These are phyloP conservation scores for Teratosphaeria gauchensis DNA, from an alignment of 2,329 filamentous ascomycete species.

Conservation along the genomic window DNA sequence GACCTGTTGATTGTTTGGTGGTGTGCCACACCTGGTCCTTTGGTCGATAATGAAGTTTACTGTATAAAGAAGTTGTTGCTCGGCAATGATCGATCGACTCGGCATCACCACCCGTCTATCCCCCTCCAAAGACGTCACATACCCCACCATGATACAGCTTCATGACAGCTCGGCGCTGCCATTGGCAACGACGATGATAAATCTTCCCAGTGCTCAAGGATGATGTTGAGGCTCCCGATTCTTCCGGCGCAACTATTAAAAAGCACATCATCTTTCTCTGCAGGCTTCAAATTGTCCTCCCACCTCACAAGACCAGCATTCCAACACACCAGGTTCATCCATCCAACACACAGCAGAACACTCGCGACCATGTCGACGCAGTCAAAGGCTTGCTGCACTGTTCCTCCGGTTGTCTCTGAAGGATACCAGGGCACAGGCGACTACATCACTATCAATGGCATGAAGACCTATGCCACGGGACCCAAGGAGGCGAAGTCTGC, in stretches of 20 bases:
- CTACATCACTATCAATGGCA: constrained; percentile 48
- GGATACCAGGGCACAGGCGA: constrained; percentile 49
- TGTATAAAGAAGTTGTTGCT: not conserved
- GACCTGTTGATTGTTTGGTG: too few relatives aligned
- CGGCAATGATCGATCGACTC: not conserved
- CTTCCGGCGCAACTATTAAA: not conserved
- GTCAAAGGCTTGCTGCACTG: constrained; percentile 37
- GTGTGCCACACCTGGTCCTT: too few relatives aligned
- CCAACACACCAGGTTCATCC: not conserved
- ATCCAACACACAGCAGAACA: not conserved
- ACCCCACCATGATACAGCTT: not conserved
- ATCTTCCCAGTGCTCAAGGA: not conserved
- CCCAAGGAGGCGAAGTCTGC: constrained; percentile 43
- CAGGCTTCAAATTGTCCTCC: not conserved
- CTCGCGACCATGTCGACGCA: constrained; percentile 22
- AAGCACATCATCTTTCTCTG: not conserved
- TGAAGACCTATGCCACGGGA: constrained; percentile 54
- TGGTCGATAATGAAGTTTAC: not conserved
- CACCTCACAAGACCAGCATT: not conserved
- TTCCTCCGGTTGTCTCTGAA: constrained; percentile 39
- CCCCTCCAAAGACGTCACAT: not conserved
- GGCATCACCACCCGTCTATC: not conserved
- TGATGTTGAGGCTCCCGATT: not conserved
- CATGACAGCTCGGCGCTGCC: not conserved
- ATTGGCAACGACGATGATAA: not conserved